phyloP scores from a whole-genome alignment of 768 basidiomycete genomes.

The Amanita phalloides region DNA sequence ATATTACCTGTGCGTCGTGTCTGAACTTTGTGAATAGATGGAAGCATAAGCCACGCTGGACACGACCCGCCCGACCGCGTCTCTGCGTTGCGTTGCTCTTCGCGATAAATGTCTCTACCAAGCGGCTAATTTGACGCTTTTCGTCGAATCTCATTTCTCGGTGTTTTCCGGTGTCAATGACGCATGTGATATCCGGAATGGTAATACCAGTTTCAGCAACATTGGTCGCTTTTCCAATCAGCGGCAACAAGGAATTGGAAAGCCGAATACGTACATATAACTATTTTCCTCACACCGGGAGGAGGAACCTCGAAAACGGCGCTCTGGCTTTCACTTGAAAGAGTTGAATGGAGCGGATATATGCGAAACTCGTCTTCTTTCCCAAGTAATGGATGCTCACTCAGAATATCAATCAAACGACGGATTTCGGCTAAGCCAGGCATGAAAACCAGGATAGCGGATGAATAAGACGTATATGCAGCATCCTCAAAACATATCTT shows the following conservation, averaged over 20 bases:
- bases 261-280: conserved; percentile 54
- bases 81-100: conserved; percentile 86
- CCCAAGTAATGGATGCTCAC: conserved; percentile 67
- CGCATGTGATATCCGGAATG: conserved; percentile 95
- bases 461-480: conserved; percentile 44
- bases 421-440: conserved; percentile 93
- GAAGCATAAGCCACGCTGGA: conserved; percentile 83
- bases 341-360: conserved; percentile 84
- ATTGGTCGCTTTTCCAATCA: conserved; percentile 55
- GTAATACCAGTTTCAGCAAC: conserved; percentile 98
- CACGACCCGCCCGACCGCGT: conserved; percentile 86
- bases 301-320: conserved; percentile 89
- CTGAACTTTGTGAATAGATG: conserved; percentile 88
- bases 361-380: conserved; percentile 53
- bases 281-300: conserved; percentile 77
- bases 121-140: conserved; percentile 87
- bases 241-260: not conserved
- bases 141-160: conserved; percentile 98
- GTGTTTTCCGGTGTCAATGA: conserved; percentile 91
- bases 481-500: conserved; percentile 65
- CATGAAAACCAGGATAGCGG: conserved; percentile 86
- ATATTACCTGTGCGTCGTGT: conserved; percentile 62
- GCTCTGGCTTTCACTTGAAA: conserved; percentile 84
- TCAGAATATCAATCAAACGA: conserved; percentile 70
- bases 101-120: conserved; percentile 88